Percentiles rank a stretch among this genome's conserved stretches.
phyloP scores from a whole-genome alignment of 169 alveolate genomes.

The Pseudocohnilembus persalinus region DNA sequence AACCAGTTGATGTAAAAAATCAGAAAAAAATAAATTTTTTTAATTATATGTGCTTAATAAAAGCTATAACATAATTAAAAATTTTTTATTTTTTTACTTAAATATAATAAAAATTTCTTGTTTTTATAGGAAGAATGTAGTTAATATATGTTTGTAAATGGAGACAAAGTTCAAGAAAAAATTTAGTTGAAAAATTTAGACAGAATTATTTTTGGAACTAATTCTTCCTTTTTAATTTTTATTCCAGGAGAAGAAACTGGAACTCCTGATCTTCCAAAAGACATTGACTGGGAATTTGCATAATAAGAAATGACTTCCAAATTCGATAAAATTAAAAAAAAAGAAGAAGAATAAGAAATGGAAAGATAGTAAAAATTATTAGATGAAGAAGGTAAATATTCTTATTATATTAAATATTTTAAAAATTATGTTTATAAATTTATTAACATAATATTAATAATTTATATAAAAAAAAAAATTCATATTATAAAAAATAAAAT shows the following conservation, averaged over 20 bases:
- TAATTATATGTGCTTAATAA: not conserved
- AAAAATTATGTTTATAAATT: not conserved
- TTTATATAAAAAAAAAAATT: too few species aligned
- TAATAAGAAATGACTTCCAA: conserved; percentile 41
- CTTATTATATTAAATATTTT: not conserved
- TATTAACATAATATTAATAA: too few species aligned
- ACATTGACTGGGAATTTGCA: conserved; percentile 70
- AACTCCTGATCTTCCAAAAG: conserved; percentile 32
- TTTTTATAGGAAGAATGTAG: conserved; percentile 34
- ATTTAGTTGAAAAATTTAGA: conserved; percentile 62
- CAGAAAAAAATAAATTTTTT: too few species aligned
- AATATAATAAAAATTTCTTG: not conserved
- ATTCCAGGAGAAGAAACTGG: conserved; percentile 28
- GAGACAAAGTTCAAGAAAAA: conserved; percentile 51
- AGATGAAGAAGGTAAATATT: conserved; percentile 39
- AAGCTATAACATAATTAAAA: not conserved
- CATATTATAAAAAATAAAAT: too few species aligned
- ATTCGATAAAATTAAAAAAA: conserved; percentile 25
- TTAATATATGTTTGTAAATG: conserved; percentile 74
- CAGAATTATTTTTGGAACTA: conserved; percentile 82
- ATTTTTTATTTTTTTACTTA: too few species aligned
- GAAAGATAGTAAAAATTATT: too few species aligned
- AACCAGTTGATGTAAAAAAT: conserved; percentile 21
- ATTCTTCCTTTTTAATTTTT: conserved; percentile 48
- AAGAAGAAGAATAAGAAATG: conserved; percentile 31